Evolutionary conservation across 495 filamentous ascomycete species (phyloP).

Genomic region (Aspergillus haitiensis): DNA sequence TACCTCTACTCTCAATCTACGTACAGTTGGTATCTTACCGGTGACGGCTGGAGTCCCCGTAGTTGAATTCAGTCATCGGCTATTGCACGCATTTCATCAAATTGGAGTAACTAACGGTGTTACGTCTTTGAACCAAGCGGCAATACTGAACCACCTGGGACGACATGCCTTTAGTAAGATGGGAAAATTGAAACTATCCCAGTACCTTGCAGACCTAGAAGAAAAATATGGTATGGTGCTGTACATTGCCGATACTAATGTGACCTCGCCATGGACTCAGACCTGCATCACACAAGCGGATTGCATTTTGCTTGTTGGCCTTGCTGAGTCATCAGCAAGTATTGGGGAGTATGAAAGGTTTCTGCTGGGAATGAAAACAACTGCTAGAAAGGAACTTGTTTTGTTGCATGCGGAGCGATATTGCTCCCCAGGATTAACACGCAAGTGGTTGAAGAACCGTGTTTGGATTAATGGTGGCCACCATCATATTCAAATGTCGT

Average conservation of each 20-base stretch:
- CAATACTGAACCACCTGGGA: conserved; percentile 90
- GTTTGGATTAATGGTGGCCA: conserved; percentile 99
- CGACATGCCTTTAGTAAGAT: conserved; percentile 95
- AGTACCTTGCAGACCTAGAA: conserved; percentile 94
- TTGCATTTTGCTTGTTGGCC: conserved; percentile 86
- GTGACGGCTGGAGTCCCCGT: conserved; percentile 91
- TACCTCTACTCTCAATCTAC: conserved; percentile 85
- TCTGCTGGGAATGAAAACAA: conserved; percentile 94
- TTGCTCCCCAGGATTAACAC: conserved; percentile 76
- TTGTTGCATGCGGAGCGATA: conserved; percentile 91
- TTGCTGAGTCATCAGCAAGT: conserved; percentile 83
- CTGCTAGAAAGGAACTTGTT: conserved; percentile 89
- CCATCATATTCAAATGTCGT: conserved; percentile 96
- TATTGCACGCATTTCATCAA: conserved; percentile 83
- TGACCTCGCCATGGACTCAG: conserved; percentile 96
- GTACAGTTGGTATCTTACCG: conserved; percentile 89
- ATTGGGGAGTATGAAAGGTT: conserved; percentile 97
- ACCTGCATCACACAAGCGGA: conserved; percentile 97
- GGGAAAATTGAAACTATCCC: conserved; percentile 93
- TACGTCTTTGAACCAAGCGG: conserved; percentile 87
- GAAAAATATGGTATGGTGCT: conserved; percentile 95
- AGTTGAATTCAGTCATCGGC: conserved; percentile 87
- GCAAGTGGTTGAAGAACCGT: conserved; percentile 88
- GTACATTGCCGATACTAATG: conserved; percentile 96
- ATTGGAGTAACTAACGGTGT: conserved; percentile 87